Evolutionary conservation across 306 rosid species (phyloP).

Genomic region (Elaeagnus macrophylla): DNA sequence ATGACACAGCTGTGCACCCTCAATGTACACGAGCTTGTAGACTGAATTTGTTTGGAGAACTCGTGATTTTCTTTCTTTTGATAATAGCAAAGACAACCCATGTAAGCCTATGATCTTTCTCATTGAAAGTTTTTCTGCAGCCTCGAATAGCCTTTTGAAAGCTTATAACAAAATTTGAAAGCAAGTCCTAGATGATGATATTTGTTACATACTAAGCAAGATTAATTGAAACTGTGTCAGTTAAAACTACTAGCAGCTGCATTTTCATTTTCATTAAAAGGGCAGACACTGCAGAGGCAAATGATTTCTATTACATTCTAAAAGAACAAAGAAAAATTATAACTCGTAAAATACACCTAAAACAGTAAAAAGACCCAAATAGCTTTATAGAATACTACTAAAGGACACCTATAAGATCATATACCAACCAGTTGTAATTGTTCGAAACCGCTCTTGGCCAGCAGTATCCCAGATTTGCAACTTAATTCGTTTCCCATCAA

Average conservation of each 20-base stretch:
- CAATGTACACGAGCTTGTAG: too few species aligned
- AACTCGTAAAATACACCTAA: not conserved
- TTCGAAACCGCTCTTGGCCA: slow-evolving; percentile 91
- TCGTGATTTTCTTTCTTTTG: too few species aligned
- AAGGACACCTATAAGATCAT: slow-evolving; percentile 4
- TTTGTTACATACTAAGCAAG: not conserved
- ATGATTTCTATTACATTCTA: not conserved
- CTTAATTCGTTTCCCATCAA: slow-evolving; percentile 84
- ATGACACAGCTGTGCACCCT: too few species aligned
- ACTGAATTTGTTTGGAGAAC: too few species aligned
- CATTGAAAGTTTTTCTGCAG: too few species aligned
- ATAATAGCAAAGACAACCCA: too few species aligned
- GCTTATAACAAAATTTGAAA: too few species aligned
- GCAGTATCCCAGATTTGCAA: slow-evolving; percentile 99
- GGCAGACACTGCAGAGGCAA: too few species aligned
- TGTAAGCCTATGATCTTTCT: too few species aligned
- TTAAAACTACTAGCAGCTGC: not conserved
- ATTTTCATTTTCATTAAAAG: too few species aligned
- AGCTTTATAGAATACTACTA: not conserved
- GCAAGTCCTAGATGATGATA: too few species aligned
- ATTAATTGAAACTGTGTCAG: not conserved
- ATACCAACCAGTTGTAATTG: slow-evolving; percentile 86
- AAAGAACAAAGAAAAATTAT: not conserved
- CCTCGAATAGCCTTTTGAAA: too few species aligned
- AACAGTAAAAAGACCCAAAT: not conserved